Evolutionary conservation across 2,329 filamentous ascomycete species (phyloP).

Genomic region (Scytalidium sp.): DNA sequence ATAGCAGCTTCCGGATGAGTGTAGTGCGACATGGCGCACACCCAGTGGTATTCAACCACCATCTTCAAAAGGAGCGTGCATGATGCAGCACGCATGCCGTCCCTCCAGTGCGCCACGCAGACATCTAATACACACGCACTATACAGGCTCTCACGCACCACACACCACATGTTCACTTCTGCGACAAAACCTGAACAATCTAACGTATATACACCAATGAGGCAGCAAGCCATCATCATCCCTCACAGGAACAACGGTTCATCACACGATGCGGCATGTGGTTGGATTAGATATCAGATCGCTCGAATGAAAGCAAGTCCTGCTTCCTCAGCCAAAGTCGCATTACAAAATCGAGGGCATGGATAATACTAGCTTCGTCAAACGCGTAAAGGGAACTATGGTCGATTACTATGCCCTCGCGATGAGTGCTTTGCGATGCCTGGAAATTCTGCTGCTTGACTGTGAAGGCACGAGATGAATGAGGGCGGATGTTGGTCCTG

Average conservation of each 20-base stretch:
- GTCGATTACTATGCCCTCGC: no score
- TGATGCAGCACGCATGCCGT: background rate
- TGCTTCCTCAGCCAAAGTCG: no score
- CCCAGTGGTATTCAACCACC: background rate
- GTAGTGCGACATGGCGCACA: background rate
- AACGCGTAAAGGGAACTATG: no score
- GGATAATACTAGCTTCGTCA: no score
- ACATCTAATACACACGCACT: background rate
- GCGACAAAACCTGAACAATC: background rate
- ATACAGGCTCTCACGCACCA: background rate
- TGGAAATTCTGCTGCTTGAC: no score
- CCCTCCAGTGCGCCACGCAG: background rate
- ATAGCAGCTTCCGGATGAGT: background rate
- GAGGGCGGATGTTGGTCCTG: no score
- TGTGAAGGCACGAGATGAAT: no score
- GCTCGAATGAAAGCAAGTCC: background rate
- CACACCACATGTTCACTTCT: background rate
- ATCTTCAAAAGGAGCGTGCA: background rate
- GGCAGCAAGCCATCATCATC: background rate
- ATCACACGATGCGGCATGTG: background rate
- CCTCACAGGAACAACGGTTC: background rate
- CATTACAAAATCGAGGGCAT: no score
- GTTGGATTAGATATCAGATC: no score
- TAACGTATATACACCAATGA: background rate
- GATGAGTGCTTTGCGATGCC: no score